A percentile compares a stretch with the other conserved stretches of the same genome.
Conservation (phyloP, 371 early-diverging fungal species). For the Phascolomyces articulosus region DNA sequence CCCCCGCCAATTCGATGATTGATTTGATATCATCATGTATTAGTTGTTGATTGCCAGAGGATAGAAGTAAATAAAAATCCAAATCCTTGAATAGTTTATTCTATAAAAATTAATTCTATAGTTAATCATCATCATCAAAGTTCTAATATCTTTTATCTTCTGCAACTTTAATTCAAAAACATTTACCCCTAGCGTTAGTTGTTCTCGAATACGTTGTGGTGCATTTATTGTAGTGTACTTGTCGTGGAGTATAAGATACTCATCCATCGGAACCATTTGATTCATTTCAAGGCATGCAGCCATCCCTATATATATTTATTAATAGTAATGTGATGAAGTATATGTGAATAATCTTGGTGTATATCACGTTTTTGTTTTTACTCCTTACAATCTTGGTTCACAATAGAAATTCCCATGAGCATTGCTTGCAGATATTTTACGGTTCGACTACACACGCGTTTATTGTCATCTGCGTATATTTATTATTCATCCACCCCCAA, state of each 20-base stretch:
- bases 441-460: neutral
- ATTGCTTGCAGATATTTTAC: neutral
- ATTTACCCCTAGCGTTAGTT: neutral
- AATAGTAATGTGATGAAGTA: neutral
- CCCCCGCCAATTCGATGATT: neutral
- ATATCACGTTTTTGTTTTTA: too few relatives aligned
- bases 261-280: neutral
- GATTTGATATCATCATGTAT: neutral
- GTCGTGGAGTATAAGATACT: neutral
- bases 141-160: neutral
- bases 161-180: neutral
- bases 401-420: neutral
- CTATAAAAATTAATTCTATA: neutral
- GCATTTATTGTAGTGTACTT: neutral
- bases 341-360: neutral
- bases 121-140: neutral
- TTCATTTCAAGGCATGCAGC: neutral
- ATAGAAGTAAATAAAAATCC: neutral
- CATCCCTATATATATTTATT: neutral
- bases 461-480: neutral
- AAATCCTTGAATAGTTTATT: neutral
- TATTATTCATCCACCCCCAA: too few relatives aligned
- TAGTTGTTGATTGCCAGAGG: neutral
- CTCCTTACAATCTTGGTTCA: slow-evolving; percentile 1
- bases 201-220: neutral